Conservation (phyloP, 2,329 filamentous ascomycete species). For the Phialemonium atrogriseum region DNA sequence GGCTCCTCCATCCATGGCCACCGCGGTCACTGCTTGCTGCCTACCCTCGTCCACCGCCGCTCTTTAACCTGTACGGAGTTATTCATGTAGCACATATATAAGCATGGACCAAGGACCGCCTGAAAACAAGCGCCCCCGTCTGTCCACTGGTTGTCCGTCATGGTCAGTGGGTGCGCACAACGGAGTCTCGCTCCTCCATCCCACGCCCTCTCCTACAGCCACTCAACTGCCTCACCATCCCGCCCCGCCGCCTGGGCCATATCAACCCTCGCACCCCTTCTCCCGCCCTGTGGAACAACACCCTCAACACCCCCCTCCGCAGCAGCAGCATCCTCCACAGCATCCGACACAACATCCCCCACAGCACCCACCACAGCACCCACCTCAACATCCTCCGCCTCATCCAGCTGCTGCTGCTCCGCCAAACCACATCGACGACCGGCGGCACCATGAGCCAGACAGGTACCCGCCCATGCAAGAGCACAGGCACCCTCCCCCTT, state of each 20-base stretch:
- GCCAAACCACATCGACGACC: conserved; percentile 41
- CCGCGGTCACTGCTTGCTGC: conserved; percentile 4
- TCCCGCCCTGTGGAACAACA: conserved; percentile 24
- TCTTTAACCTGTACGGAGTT: conserved; percentile 21
- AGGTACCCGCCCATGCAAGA: conserved; percentile 47
- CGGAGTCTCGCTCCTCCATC: conserved; percentile 38
- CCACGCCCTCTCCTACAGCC: conserved; percentile 26
- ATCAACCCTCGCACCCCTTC: conserved; percentile 28
- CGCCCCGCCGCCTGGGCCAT: conserved; percentile 27
- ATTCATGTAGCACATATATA: conserved; percentile 26
- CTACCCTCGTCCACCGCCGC: conserved; percentile 5
- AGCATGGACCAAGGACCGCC: conserved; percentile 54
- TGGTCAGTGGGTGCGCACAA: conserved; percentile 39
- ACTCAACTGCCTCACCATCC: conserved; percentile 26
- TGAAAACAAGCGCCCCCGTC: conserved; percentile 52
- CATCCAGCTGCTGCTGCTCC: conserved; percentile 26
- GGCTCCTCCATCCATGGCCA: conserved; percentile 1
- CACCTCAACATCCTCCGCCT: conserved; percentile 14
- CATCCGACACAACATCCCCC: conserved; percentile 16
- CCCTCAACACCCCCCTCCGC: conserved; percentile 14
- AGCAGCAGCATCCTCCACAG: conserved; percentile 16
- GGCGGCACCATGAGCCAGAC: conserved; percentile 49
- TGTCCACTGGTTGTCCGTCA: conserved; percentile 36
- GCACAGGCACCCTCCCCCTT: conserved; percentile 32
- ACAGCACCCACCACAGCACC: conserved; percentile 18